Evolutionary conservation across 352 stramenopile species (phyloP), one percentile per base, ranked within the genome.

Genomic region (Globisporangium heterothallicum): DNA sequence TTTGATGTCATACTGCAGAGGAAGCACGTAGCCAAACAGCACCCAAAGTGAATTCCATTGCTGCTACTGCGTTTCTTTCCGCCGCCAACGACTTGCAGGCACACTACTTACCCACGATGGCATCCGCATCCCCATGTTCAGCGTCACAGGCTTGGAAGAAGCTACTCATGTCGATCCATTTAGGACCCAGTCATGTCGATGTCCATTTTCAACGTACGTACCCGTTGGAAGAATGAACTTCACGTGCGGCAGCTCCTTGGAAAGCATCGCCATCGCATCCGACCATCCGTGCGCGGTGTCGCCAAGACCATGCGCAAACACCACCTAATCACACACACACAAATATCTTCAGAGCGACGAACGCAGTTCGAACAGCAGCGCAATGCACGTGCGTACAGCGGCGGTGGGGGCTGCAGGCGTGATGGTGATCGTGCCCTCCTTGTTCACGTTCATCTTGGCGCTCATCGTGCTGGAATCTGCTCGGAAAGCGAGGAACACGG

Each of bases 71-170:
- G n/a, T 6, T 14, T 48, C 14, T 7, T 34, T 29, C n/a, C n/a
- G n/a, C n/a, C n/a, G n/a, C n/a, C n/a, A n/a, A n/a, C n/a, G n/a
- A 48, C 18, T 8, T 16, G 14, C 42, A 35, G 53, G 19, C n/a
- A 6, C 21, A 34, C 19, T 18, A 63, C 68, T 40, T 47, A 86
- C 75, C 92, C 95, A 99, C 2, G 83, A 81, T 3, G 90, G 86
- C 90, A 98, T 98, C 3, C 68, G 58, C 77, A 96, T 96, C 40
- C 94, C 93, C 71, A 92, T 94, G 60, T 98, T 98, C 59, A 98
- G 79, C 14, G 93, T 96, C 36, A 99, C 94, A 2, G 93, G 92
- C 73, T 89, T 84, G 19, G 74, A 86, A 22, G 74, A 58, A 21
- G 94, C 92, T 84, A 52, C 12, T n/a, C n/a, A n/a, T n/a, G n/a